A percentile compares a stretch with the other conserved stretches of the same genome.
These are phyloP conservation scores for Pneumocystis canis DNA, from an alignment of 1,139 yeast species.

Conservation along the genomic window DNA sequence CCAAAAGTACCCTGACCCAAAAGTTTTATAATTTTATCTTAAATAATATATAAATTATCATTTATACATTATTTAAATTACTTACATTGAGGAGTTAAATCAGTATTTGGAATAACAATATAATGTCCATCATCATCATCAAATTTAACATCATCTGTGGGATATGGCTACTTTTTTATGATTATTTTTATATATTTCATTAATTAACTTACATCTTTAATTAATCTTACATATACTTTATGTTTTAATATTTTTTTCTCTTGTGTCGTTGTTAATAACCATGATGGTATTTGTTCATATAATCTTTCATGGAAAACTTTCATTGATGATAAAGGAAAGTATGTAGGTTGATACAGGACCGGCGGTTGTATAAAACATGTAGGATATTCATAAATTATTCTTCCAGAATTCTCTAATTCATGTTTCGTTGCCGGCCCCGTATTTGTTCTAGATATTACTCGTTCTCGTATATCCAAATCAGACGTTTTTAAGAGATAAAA, in stretches of 20 bases:
- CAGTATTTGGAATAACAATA: slow-evolving; percentile 23
- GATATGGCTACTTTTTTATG: not conserved
- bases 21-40: slow-evolving; percentile 30
- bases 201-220: not conserved
- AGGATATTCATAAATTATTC: not conserved
- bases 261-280: not conserved
- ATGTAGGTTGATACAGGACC: not conserved
- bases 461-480: not conserved
- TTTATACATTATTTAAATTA: not conserved
- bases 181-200: no score
- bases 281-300: not conserved
- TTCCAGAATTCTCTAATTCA: not conserved
- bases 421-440: not conserved
- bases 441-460: not conserved
- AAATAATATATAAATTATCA: slow-evolving; percentile 21
- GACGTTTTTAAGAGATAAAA: no score
- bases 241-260: not conserved
- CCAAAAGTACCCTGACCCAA: slow-evolving; percentile 98
- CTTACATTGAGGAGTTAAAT: slow-evolving; percentile 19
- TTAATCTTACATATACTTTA: not conserved
- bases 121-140: slow-evolving; percentile 32
- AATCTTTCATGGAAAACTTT: not conserved
- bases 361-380: not conserved
- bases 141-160: not conserved
- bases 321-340: not conserved